A percentile compares a stretch with the other conserved stretches of the same genome.
Evolutionary conservation across 164 flowering plant genomes (phyloP).

Genomic region (Vitis vinifera): DNA sequence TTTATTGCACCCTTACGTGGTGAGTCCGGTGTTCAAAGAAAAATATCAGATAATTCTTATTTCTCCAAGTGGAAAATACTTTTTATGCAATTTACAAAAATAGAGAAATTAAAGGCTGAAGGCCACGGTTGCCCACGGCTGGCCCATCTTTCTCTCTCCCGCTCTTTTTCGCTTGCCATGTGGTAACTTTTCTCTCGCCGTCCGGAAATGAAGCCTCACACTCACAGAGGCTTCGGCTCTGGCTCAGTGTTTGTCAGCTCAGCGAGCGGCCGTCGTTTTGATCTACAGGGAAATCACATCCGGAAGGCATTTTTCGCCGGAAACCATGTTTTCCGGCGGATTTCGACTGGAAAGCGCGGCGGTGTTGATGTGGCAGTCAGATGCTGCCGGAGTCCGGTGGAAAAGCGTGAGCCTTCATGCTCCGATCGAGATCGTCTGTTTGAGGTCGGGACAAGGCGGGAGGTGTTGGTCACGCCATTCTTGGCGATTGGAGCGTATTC

Average conservation of each 20-base stretch:
- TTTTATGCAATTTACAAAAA: too few relatives aligned
- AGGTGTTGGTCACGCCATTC: conserved; percentile 55
- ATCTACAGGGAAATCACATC: background rate
- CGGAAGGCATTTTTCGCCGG: background rate
- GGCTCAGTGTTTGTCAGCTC: background rate
- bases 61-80: too few relatives aligned
- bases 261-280: conserved; percentile 2
- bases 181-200: background rate
- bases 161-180: too few relatives aligned
- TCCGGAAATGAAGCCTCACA: conserved; percentile 26
- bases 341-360: conserved; percentile 2
- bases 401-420: conserved; percentile 6
- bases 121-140: too few relatives aligned
- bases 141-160: background rate
- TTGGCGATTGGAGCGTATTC: conserved; percentile 50
- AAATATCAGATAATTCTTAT: too few relatives aligned
- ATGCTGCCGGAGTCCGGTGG: conserved; percentile 10
- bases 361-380: conserved; percentile 11
- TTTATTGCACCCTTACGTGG: too few relatives aligned
- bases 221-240: conserved; percentile 7
- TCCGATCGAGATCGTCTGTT: background rate
- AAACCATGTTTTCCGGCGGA: conserved; percentile 8
- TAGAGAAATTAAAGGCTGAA: too few relatives aligned
- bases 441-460: conserved; percentile 34
- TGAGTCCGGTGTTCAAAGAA: too few relatives aligned